A percentile compares a stretch with the other conserved stretches of the same genome.
Evolutionary conservation across 768 basidiomycete genomes (phyloP).

Genomic region (Tulasnella sp.): DNA sequence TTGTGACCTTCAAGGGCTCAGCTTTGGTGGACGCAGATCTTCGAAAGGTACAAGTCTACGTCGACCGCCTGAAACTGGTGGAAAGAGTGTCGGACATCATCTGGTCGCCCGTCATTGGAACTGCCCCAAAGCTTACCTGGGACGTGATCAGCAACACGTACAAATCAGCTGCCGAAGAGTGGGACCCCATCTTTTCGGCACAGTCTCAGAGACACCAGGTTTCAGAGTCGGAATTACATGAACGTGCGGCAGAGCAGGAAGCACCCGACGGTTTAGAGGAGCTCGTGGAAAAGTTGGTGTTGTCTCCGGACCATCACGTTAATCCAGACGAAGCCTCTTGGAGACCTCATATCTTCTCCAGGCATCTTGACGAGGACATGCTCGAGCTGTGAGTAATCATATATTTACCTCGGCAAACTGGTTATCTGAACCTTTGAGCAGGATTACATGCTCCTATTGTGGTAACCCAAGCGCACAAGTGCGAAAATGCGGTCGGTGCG

Average conservation of each 20-base stretch:
- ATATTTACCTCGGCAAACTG: background rate
- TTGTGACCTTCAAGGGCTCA: slow-evolving; percentile 3
- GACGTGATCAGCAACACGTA: background rate
- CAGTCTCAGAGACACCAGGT: background rate
- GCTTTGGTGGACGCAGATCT: background rate
- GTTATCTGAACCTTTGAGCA: background rate
- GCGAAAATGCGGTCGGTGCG: slow-evolving; percentile 7
- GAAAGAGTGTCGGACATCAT: slow-evolving; percentile 1
- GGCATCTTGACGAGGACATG: slow-evolving; percentile 2
- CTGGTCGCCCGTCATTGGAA: background rate
- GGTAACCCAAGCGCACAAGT: slow-evolving; percentile 13
- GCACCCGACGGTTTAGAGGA: slow-evolving; percentile 4
- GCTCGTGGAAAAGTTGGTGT: background rate
- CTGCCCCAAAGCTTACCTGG: background rate
- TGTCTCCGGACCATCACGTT: background rate
- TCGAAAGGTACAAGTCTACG: background rate
- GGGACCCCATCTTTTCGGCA: background rate
- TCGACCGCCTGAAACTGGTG: background rate
- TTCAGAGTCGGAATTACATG: background rate
- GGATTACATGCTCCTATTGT: slow-evolving; percentile 9
- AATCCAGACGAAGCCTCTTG: background rate
- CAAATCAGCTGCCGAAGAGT: slow-evolving; percentile 1
- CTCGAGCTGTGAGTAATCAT: background rate
- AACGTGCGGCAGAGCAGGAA: background rate
- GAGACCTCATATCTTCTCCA: background rate